Conservation (phyloP, 2,329 filamentous ascomycete species). For the Diaporthe sp. region DNA sequence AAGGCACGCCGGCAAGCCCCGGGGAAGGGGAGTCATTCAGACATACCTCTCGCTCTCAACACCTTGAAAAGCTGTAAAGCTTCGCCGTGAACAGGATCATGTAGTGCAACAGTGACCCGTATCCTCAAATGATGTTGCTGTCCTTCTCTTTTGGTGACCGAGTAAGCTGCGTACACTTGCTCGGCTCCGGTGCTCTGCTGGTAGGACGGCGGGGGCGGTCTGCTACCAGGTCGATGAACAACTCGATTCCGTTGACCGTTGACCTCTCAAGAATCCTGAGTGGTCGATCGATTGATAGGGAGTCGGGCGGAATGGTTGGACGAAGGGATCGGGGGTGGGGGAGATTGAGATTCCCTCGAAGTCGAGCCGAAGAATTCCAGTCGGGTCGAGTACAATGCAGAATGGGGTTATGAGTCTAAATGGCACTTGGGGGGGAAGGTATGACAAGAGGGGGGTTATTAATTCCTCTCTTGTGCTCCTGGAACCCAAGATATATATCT, state of each 20-base stretch:
- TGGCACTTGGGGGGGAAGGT: conserved; percentile 33
- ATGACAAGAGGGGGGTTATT: conserved; percentile 36
- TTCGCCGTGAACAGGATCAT: conserved; percentile 43
- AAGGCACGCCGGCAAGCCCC: conserved; percentile 28
- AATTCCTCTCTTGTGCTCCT: conserved; percentile 37
- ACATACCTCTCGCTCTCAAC: conserved; percentile 44
- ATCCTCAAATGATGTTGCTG: conserved; percentile 20
- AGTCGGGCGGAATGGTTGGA: conserved; percentile 40
- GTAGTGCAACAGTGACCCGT: conserved; percentile 37
- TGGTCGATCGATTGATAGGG: conserved; percentile 30
- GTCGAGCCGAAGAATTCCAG: conserved; percentile 58
- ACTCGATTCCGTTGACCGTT: conserved; percentile 31
- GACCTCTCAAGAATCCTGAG: conserved; percentile 34
- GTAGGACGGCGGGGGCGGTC: conserved; percentile 17
- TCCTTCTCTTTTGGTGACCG: conserved; percentile 34
- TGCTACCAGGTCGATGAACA: conserved; percentile 13
- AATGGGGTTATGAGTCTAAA: conserved; percentile 34
- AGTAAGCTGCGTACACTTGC: conserved; percentile 31
- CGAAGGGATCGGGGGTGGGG: conserved; percentile 53
- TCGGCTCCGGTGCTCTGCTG: conserved; percentile 24
- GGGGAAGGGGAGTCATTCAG: conserved; percentile 23
- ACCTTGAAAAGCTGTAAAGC: conserved; percentile 40
- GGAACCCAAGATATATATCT: conserved; percentile 30
- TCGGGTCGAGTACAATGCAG: conserved; percentile 40
- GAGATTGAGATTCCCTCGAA: conserved; percentile 57